Conservation (phyloP, 352 stramenopile species). For the Pythium aquatile region DNA sequence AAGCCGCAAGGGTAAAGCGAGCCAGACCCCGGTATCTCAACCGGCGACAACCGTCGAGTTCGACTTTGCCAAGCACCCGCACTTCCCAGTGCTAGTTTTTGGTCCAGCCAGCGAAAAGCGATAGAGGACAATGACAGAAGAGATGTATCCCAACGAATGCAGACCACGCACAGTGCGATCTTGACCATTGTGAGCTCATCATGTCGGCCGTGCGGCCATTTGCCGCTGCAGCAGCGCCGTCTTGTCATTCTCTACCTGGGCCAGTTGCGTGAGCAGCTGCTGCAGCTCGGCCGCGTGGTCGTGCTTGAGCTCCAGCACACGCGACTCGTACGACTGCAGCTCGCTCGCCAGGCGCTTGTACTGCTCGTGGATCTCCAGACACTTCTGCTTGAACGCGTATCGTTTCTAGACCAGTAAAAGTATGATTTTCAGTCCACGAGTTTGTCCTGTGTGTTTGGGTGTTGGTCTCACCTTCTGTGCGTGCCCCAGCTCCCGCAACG, state of each 20-base stretch:
- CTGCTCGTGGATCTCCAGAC: slow-evolving; percentile 71
- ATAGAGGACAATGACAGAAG: slow-evolving; percentile 14
- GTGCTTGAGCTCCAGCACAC: slow-evolving; percentile 54
- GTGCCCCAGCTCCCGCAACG: slow-evolving; percentile 55
- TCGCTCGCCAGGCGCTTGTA: slow-evolving; percentile 59
- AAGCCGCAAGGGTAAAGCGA: slow-evolving; percentile 9
- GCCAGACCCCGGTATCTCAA: not conserved
- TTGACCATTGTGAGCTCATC: not conserved
- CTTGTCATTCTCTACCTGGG: slow-evolving; percentile 65
- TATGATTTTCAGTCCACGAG: not conserved
- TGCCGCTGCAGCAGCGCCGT: slow-evolving; percentile 54
- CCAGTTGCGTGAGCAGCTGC: slow-evolving; percentile 62
- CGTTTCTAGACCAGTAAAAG: slow-evolving; percentile 43
- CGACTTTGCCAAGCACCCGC: slow-evolving; percentile 66
- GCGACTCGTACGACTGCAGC: slow-evolving; percentile 38
- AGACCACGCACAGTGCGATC: not conserved
- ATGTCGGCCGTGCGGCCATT: slow-evolving; percentile 12
- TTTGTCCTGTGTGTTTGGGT: not conserved
- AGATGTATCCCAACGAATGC: not conserved
- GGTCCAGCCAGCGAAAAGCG: slow-evolving; percentile 6
- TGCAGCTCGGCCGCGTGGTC: slow-evolving; percentile 59
- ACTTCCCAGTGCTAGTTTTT: slow-evolving; percentile 67
- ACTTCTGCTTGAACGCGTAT: slow-evolving; percentile 82
- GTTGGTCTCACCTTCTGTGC: slow-evolving; percentile 49
- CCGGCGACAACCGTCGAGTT: slow-evolving; percentile 20